A percentile compares a stretch with the other conserved stretches of the same genome.
Conservation (phyloP, 345 rosid species). For the Schrenkiella parvula region DNA sequence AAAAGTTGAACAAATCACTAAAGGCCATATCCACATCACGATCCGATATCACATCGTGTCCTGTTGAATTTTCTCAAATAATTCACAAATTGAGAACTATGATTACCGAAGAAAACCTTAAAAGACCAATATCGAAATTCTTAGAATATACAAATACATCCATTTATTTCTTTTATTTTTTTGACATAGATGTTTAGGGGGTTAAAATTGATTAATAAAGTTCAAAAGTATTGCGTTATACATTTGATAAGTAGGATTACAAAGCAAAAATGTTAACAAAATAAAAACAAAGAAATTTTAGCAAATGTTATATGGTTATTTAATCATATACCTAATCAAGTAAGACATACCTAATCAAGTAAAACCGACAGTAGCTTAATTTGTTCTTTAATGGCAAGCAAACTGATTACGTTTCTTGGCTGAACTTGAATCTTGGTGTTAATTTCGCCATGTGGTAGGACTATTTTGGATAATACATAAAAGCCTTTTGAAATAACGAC, state of each 20-base stretch:
- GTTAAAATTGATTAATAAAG: background rate
- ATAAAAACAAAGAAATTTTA: background rate
- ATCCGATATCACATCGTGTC: background rate
- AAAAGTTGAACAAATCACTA: background rate
- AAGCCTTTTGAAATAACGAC: constrained; percentile 8
- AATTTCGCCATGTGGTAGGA: constrained; percentile 27
- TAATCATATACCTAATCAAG: constrained; percentile 14
- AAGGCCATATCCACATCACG: background rate
- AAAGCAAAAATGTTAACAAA: background rate
- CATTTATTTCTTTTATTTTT: background rate
- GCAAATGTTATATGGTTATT: background rate
- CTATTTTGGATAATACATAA: constrained; percentile 17
- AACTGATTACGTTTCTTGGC: constrained; percentile 17
- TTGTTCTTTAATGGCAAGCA: background rate
- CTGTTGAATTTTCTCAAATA: background rate
- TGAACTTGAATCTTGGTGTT: constrained; percentile 13
- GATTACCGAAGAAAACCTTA: background rate
- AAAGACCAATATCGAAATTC: background rate
- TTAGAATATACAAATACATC: background rate
- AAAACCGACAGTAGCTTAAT: background rate
- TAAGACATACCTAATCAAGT: too few relatives aligned
- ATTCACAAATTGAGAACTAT: background rate
- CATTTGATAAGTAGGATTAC: background rate
- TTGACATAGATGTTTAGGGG: background rate
- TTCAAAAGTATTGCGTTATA: background rate